Evolutionary conservation across 768 basidiomycete species (phyloP).

Genomic region (Termitomyces sp.): DNA sequence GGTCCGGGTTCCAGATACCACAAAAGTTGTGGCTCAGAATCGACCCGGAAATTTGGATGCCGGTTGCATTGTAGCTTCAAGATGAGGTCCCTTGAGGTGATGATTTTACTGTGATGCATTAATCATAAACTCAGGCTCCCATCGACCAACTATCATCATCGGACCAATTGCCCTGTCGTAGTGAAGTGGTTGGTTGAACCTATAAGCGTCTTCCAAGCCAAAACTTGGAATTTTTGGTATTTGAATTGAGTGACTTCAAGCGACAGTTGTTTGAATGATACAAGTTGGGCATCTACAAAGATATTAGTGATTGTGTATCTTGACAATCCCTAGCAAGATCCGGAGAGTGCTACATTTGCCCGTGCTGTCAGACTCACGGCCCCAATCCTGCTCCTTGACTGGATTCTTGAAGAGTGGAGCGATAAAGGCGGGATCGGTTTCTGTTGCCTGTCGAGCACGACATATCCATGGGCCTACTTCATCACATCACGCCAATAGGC

Average conservation of each 20-base stretch:
- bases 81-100: background rate
- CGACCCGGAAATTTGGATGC: background rate
- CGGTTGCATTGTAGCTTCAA: background rate
- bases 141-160: background rate
- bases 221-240: background rate
- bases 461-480: background rate
- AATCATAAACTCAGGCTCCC: background rate
- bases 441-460: background rate
- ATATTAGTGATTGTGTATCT: background rate
- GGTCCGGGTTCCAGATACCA: background rate
- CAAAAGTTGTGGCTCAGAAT: too few relatives aligned
- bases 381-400: background rate
- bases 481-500: constrained; percentile 1
- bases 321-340: background rate
- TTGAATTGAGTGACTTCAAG: background rate
- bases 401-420: background rate
- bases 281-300: background rate
- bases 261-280: constrained; percentile 2
- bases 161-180: background rate
- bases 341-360: background rate
- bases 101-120: background rate
- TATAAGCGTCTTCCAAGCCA: background rate
- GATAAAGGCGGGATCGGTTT: background rate
- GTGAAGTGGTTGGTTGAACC: background rate
- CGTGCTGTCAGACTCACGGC: constrained; percentile 2